phyloP scores from a whole-genome alignment of 192 early-diverging fungal species.

The Phlyctochytrium bullatum region DNA sequence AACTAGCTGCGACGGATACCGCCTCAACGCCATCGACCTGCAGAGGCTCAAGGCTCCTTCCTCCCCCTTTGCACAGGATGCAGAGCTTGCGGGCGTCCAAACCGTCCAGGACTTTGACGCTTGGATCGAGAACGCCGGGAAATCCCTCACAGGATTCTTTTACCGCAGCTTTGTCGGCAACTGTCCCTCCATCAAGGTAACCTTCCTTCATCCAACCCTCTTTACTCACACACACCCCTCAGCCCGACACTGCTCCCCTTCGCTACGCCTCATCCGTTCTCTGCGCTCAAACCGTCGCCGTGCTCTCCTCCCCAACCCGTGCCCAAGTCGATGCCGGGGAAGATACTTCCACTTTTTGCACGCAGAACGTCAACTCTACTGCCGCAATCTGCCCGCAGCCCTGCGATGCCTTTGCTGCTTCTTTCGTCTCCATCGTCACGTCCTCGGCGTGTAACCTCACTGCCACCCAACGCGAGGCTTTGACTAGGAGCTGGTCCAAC shows the following conservation, averaged over 20 bases:
- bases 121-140: not conserved
- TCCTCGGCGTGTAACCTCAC: not conserved
- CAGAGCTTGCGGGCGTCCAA: too few relatives aligned
- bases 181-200: not conserved
- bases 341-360: not conserved
- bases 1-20: too few relatives aligned
- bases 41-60: too few relatives aligned
- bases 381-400: not conserved
- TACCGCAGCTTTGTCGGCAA: not conserved
- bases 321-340: not conserved
- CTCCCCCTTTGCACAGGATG: too few relatives aligned
- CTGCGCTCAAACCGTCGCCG: not conserved
- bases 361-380: not conserved
- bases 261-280: not conserved
- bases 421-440: not conserved
- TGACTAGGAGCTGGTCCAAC: not conserved
- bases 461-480: not conserved
- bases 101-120: too few relatives aligned
- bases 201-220: not conserved
- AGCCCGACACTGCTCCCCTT: not conserved
- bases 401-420: not conserved
- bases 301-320: not conserved
- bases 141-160: not conserved
- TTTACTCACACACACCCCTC: not conserved
- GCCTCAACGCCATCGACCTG: too few relatives aligned